These are phyloP conservation scores for Mycena polygramma DNA, from an alignment of 768 basidiomycete genomes.

Conservation along the genomic window DNA sequence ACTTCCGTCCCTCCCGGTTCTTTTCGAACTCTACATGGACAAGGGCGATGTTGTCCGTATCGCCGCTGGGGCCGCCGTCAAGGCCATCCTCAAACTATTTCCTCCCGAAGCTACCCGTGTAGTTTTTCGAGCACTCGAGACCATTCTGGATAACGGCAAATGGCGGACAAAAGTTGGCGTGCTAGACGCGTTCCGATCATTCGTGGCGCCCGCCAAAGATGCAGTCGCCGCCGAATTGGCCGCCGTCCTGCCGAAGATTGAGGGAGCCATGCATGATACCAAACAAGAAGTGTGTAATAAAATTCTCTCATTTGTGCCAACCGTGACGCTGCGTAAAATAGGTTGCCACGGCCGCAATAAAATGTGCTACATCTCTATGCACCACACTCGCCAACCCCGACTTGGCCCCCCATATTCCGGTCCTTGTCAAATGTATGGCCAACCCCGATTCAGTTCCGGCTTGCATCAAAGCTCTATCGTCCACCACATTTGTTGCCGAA, in stretches of 20 bases:
- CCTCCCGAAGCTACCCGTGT: constrained; percentile 85
- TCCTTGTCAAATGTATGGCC: constrained; percentile 95
- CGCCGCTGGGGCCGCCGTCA: constrained; percentile 85
- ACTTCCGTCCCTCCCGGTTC: constrained; percentile 78
- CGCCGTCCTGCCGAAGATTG: constrained; percentile 85
- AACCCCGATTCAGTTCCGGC: constrained; percentile 89
- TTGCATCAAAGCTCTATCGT: constrained; percentile 95
- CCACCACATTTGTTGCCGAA: constrained; percentile 96
- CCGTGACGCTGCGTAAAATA: constrained; percentile 43
- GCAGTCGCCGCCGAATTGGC: constrained; percentile 89
- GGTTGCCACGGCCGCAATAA: constrained; percentile 89
- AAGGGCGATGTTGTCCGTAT: constrained; percentile 92
- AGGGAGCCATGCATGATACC: constrained; percentile 95
- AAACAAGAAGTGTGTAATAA: constrained; percentile 82
- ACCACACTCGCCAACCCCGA: constrained; percentile 94
- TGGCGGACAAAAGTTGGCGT: constrained; percentile 97
- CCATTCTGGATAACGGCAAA: constrained; percentile 86
- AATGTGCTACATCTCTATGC: constrained; percentile 92
- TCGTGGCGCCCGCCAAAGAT: constrained; percentile 77
- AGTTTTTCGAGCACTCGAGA: constrained; percentile 78
- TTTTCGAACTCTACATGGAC: constrained; percentile 92
- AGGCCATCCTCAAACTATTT: constrained; percentile 85
- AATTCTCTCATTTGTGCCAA: neutral
- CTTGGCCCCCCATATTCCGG: constrained; percentile 88
- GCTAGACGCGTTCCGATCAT: constrained; percentile 84